Base-by-base conservation (phyloP, 805 yeast species). In the Ascoidea asiatica region DNA sequence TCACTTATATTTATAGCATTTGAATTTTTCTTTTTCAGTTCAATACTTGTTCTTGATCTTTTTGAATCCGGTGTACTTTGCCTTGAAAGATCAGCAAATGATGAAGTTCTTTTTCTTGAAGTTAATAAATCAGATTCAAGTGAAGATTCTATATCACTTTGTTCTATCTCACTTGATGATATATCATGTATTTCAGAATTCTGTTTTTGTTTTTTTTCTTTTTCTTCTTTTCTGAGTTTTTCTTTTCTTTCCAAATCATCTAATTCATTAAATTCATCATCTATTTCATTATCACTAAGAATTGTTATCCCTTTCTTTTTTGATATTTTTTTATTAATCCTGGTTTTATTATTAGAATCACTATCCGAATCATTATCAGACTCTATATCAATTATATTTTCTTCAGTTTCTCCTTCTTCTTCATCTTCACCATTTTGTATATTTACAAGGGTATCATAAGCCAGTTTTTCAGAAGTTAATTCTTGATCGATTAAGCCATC, bases 401-500 rank as follows among this genome's bases (percentile, higher is more conserved):
- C 61, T 2, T 58, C 57, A 2, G 53, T 60, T 8, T 47, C 53
- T n/a, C 53, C 54, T 3, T 53, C 61, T 5, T 51, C 59, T 1
- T 53, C 63, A 8, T 59, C 61, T 1, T 53, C 67, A 2, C 60
- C 66, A 11, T 62, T 65, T 33, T 66, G 69, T 19, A 68, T 42
- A 15, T 67, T 62, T 4, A 77, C 62, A 35, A 81, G 58, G 19
- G 65, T 63, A 20, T 64, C 60, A 54, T 85, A 89, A 15, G 95
- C 89, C 4, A 63, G 62, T 49, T 69, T 72, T 54, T 82, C 88
- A 4, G 64, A 59, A 13, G 48, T 49, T 43, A 89, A 59, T 43
- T 74, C 77, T 35, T 70, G 73, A 29, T 80, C 84, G 1, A 83
- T 69, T 41, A 67, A 66, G 0, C 95, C 96, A 58, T 90, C 97